Base-by-base conservation (phyloP, 768 basidiomycete genomes). In the Russula compacta region DNA sequence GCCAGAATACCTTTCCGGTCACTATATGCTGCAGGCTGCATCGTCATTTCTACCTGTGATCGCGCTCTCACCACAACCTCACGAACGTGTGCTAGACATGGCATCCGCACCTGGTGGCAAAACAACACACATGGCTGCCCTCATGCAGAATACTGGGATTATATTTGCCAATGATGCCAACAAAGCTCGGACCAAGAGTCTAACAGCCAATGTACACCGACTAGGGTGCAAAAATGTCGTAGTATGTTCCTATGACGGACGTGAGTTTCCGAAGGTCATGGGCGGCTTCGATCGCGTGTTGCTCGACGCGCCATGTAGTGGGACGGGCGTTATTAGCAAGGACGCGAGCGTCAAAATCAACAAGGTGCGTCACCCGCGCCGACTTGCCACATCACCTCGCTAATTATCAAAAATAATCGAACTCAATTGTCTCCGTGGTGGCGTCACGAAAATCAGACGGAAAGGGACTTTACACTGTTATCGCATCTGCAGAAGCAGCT, bases 41-140 rank as follows among this genome's bases (percentile, higher is more conserved):
- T 95, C 94, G 6, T 98, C 97, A 0, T 98, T 99, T 81, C 82
- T 99, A n/a, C 97, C 97, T 56, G 97, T 98, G 69, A 95, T 98
- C 65, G 92, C 97, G 4, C 86, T 99, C 42, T 79, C 83, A 29
- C 97, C 97, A 6, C 89, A 95, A 69, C 92, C 93, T 2, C 83
- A 90, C 61, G 97, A 98, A 70, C 88, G 95, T 11, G 83, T 98
- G 11, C 81, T 99, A 60, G 97, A 99, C 72, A 98, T 99, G 95
- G 95, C 95, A 2, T 95, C 94, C 50, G 94, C 97, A 0, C 97
- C 97, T 0, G 97, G 97, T 32, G 97, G 97, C 6, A 99, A 99
- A 76, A 91, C 97, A 46, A 98, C 97, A 10, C 94, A 99, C 73
- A 95, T 99, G 67, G 88, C 95, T 11, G 97, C 97, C 17, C 81